A percentile compares a stretch with the other conserved stretches of the same genome.
Conservation (phyloP, 2,329 filamentous ascomycete genomes). For the Stagonosporopsis tanaceti region DNA sequence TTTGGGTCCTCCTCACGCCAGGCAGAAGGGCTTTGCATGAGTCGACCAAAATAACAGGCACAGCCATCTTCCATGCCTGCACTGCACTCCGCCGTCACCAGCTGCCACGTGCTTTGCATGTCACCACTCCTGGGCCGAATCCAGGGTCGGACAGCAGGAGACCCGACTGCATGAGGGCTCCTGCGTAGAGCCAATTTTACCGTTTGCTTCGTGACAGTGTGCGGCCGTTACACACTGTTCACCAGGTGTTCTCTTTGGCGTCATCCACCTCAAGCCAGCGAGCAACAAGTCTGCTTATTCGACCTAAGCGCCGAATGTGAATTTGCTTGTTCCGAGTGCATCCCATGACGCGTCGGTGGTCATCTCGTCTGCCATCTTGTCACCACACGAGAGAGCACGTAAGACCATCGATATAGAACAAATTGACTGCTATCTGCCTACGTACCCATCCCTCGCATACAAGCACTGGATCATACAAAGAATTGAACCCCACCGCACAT, state of each 20-base stretch:
- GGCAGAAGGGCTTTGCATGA: constrained; percentile 4
- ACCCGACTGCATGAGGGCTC: constrained; percentile 11
- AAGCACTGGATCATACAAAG: constrained; percentile 19
- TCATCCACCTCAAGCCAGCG: neutral
- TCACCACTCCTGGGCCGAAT: constrained; percentile 9
- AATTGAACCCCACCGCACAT: constrained; percentile 10
- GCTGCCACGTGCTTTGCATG: constrained; percentile 18
- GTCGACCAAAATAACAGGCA: constrained; percentile 17
- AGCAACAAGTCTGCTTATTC: constrained; percentile 2
- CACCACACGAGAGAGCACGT: neutral
- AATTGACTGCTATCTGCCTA: constrained; percentile 17
- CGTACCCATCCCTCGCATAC: constrained; percentile 14
- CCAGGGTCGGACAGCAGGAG: constrained; percentile 1
- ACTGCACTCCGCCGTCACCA: constrained; percentile 5
- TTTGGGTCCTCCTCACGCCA: neutral
- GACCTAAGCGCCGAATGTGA: constrained; percentile 10
- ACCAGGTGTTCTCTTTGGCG: constrained; percentile 3
- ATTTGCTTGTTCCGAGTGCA: neutral
- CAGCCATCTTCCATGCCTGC: constrained; percentile 9
- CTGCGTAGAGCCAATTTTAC: constrained; percentile 8
- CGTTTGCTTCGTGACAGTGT: constrained; percentile 6
- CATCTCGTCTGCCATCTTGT: neutral
- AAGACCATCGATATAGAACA: neutral
- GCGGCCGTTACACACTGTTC: constrained; percentile 11
- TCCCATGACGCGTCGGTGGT: neutral